These are phyloP conservation scores for Groenewaldozyma salmanticensis DNA, from an alignment of 805 yeast species.

Conservation along the genomic window DNA sequence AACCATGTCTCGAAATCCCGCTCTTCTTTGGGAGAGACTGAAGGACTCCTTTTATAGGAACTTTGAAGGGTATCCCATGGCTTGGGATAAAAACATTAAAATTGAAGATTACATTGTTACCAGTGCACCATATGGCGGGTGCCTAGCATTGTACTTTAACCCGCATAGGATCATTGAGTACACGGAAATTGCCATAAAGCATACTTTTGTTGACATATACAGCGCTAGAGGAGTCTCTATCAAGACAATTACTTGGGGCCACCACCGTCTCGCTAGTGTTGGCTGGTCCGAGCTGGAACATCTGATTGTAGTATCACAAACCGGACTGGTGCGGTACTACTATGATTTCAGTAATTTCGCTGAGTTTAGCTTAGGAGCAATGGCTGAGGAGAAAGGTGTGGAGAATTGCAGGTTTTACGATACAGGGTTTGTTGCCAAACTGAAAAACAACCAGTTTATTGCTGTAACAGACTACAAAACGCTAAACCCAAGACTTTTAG, in stretches of 20 bases:
- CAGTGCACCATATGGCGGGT: slow-evolving; percentile 44
- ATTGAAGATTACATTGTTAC: slow-evolving; percentile 37
- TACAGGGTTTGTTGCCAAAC: slow-evolving; percentile 36
- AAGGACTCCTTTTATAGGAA: slow-evolving; percentile 59
- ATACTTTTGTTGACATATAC: slow-evolving; percentile 21
- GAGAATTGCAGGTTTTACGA: slow-evolving; percentile 32
- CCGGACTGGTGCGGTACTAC: slow-evolving; percentile 48
- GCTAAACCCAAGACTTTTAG: slow-evolving; percentile 20
- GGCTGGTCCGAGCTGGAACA: slow-evolving; percentile 46
- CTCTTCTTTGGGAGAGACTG: slow-evolving; percentile 61
- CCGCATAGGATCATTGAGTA: slow-evolving; percentile 25
- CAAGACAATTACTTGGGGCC: slow-evolving; percentile 26
- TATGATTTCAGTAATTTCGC: slow-evolving; percentile 56
- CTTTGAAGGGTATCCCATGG: slow-evolving; percentile 45
- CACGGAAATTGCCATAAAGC: slow-evolving; percentile 13
- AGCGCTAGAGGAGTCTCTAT: slow-evolving; percentile 25
- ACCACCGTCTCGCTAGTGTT: slow-evolving; percentile 43
- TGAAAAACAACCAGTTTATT: slow-evolving; percentile 32
- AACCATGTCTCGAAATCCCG: slow-evolving; percentile 16
- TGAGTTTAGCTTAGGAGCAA: slow-evolving; percentile 36
- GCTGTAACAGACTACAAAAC: slow-evolving; percentile 33
- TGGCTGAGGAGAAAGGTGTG: slow-evolving; percentile 28
- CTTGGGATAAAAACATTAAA: slow-evolving; percentile 33
- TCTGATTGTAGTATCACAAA: slow-evolving; percentile 44
- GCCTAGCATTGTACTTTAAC: slow-evolving; percentile 36